Base-by-base conservation (phyloP, 192 early-diverging fungal genomes). In the Coemansia brasiliensis region DNA sequence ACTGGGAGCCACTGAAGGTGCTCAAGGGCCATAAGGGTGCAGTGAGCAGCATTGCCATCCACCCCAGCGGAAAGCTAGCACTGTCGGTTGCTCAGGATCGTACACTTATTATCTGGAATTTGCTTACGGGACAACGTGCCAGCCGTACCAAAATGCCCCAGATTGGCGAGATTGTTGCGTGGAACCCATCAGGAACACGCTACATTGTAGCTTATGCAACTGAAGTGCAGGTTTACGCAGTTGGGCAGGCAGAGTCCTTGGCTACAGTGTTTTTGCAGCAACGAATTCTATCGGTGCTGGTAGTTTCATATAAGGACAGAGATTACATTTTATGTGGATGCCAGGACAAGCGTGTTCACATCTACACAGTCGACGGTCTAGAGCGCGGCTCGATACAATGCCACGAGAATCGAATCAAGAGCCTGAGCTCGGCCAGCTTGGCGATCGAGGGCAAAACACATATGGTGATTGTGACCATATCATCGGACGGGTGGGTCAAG, bases 61-160 rank as follows among this genome's bases (percentile, higher is more conserved):
- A 99, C 77, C 95, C 96, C n/a, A 83, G 89, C 8, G 98, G 98
- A 15, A 96, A 93, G 60, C 83, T 99, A 49, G 90, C 95, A 8
- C 69, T 98, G 55, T 90, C 88, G 12, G 94, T 98, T 2, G 79
- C 85, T 21, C 74, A 46, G 25, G 92, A 94, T 59, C 82, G 84
- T 16, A 84, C 86, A 8, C 76, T 88, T 29, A 76, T 85, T 39
- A 29, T 90, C 39, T 93, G 91, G 91, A 90, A 93, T 48, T 61
- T 93, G 59, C 83, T 91, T 52, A 84, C 82, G 16, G 91, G 87
- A 3, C 78, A 82, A 22, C 87, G 87, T 55, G 90, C 89, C 1
- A 88, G 77, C 52, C 79, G 63, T 41, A 63, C 61, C 22, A 65
- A 62, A 49, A 68, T 60, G 12, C 69, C 67, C 16, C 61, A 72